Percentiles rank a stretch among this genome's conserved stretches.
Evolutionary conservation across 179 eudicot genomes (phyloP).

Genomic region (Carnegiea gigantea): DNA sequence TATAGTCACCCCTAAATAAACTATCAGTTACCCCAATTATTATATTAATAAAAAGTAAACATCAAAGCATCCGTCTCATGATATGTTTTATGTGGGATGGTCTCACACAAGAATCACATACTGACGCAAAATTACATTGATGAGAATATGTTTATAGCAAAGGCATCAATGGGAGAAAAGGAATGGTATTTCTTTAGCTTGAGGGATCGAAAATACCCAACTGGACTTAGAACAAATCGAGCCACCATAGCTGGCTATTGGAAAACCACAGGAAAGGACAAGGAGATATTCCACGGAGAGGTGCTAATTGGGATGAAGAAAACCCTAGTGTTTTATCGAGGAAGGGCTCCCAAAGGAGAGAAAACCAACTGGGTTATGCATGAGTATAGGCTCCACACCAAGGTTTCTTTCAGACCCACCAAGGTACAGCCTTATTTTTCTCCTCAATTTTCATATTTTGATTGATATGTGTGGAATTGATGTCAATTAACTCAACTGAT

Average conservation of each 20-base stretch:
- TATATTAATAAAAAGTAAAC: too few species aligned
- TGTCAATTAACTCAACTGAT: too few species aligned
- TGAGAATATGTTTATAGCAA: slow-evolving; percentile 38
- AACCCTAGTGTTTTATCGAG: slow-evolving; percentile 78
- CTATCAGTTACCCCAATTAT: too few species aligned
- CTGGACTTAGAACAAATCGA: slow-evolving; percentile 75
- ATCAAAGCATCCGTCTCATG: too few species aligned
- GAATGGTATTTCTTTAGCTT: slow-evolving; percentile 92
- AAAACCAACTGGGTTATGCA: slow-evolving; percentile 98
- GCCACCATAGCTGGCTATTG: slow-evolving; percentile 91
- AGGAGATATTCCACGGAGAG: slow-evolving; percentile 62
- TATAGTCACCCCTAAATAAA: too few species aligned
- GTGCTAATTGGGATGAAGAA: slow-evolving; percentile 85
- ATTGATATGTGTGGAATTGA: not conserved
- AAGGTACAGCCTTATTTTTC: slow-evolving; percentile 43
- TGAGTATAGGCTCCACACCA: slow-evolving; percentile 71
- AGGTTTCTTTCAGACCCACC: slow-evolving; percentile 50
- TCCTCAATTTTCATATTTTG: not conserved
- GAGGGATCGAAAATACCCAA: slow-evolving; percentile 82
- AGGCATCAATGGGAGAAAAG: slow-evolving; percentile 91
- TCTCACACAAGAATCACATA: too few species aligned
- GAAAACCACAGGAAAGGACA: slow-evolving; percentile 92
- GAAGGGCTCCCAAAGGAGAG: slow-evolving; percentile 93
- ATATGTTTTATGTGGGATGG: too few species aligned
- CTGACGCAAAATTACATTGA: too few species aligned